Conservation (phyloP, 2,329 filamentous ascomycete species). For the Talaromyces sp. region DNA sequence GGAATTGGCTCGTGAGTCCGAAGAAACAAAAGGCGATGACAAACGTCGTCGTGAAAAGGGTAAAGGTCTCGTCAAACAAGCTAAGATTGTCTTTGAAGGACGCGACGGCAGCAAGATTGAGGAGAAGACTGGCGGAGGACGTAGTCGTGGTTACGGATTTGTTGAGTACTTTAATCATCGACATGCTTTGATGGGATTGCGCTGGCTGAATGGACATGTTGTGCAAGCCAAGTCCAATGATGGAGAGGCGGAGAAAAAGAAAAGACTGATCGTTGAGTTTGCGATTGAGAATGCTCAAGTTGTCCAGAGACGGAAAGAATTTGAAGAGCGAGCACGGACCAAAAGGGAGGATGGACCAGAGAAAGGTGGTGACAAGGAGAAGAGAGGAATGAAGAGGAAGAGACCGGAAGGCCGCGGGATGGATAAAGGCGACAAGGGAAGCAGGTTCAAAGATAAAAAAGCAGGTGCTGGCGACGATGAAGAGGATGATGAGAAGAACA, state of each 20-base stretch:
- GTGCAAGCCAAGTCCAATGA: conserved; percentile 42
- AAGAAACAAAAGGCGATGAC: conserved; percentile 78
- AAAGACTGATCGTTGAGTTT: conserved; percentile 91
- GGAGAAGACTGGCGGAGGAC: conserved; percentile 72
- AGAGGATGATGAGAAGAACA: conserved; percentile 37
- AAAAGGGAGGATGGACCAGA: conserved; percentile 19
- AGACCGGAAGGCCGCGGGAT: conserved; percentile 10
- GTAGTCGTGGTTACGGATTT: conserved; percentile 92
- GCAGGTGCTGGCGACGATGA: conserved; percentile 30
- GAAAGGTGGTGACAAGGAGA: conserved; percentile 29
- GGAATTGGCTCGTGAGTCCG: conserved; percentile 74
- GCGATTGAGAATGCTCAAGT: conserved; percentile 98
- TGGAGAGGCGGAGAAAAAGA: conserved; percentile 66
- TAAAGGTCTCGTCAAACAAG: conserved; percentile 84
- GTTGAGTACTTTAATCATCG: conserved; percentile 94
- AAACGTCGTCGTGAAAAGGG: conserved; percentile 73
- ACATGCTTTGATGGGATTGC: conserved; percentile 88
- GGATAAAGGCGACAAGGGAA: conserved; percentile 15
- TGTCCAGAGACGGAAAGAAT: conserved; percentile 65
- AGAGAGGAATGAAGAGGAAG: conserved; percentile 39
- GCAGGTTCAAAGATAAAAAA: conserved; percentile 17
- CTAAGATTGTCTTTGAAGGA: conserved; percentile 92
- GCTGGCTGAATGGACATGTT: conserved; percentile 82
- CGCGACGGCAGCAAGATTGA: conserved; percentile 77
- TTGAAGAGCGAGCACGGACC: conserved; percentile 29